phyloP scores from a whole-genome alignment of 805 yeast genomes.

The Starmerella sirachaensis region DNA sequence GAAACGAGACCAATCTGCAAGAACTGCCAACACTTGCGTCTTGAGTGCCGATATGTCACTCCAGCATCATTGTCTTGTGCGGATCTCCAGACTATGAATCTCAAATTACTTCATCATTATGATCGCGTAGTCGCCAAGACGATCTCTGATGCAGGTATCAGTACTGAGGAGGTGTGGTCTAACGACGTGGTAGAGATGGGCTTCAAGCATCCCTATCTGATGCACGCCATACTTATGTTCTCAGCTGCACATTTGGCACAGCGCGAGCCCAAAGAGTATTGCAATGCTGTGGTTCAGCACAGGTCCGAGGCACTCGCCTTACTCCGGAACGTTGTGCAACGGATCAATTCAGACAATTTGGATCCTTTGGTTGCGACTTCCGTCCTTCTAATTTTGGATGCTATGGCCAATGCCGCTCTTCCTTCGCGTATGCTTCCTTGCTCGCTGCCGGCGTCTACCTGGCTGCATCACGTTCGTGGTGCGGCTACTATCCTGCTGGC shows the following conservation, averaged over 20 bases:
- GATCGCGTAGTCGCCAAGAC: slow-evolving; percentile 75
- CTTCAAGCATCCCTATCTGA: slow-evolving; percentile 73
- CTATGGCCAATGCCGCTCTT: slow-evolving; percentile 76
- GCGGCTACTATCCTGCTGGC: slow-evolving; percentile 93
- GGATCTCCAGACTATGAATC: slow-evolving; percentile 55
- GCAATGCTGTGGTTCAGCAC: slow-evolving; percentile 53
- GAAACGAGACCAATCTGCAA: slow-evolving; percentile 68
- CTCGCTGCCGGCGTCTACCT: slow-evolving; percentile 80
- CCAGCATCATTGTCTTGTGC: slow-evolving; percentile 27
- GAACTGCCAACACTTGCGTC: slow-evolving; percentile 68
- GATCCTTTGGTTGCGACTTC: slow-evolving; percentile 93
- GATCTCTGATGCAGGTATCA: slow-evolving; percentile 80
- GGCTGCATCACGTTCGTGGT: slow-evolving; percentile 95
- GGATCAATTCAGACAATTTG: slow-evolving; percentile 62
- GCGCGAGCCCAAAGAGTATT: slow-evolving; percentile 42
- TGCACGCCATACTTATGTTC: slow-evolving; percentile 85
- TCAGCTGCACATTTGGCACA: slow-evolving; percentile 79
- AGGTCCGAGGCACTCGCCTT: slow-evolving; percentile 75
- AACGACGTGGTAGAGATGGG: slow-evolving; percentile 81
- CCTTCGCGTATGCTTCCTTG: slow-evolving; percentile 37
- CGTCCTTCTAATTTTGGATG: slow-evolving; percentile 78
- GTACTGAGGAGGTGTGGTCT: slow-evolving; percentile 76
- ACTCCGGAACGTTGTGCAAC: slow-evolving; percentile 72
- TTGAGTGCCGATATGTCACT: slow-evolving; percentile 54
- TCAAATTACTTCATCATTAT: slow-evolving; percentile 77